Conservation (phyloP, 306 rosid species). For the Lablab purpureus region DNA sequence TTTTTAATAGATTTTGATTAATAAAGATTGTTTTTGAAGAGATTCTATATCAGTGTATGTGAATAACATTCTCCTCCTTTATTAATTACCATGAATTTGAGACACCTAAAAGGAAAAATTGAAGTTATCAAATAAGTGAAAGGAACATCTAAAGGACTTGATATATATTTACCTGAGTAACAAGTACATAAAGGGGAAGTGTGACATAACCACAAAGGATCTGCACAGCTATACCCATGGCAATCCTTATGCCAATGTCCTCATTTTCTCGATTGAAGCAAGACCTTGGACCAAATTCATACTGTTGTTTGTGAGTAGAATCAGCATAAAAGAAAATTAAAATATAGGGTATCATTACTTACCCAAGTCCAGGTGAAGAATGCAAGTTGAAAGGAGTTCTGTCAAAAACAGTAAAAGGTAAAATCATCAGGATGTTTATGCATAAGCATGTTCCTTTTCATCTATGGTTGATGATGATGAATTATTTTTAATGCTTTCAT, state of each 20-base stretch:
- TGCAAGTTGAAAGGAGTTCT: slow-evolving; percentile 82
- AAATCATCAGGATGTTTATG: background rate
- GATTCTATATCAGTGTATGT: too few species aligned
- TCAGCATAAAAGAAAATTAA: slow-evolving; percentile 37
- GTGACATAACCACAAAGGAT: slow-evolving; percentile 74
- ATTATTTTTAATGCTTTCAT: background rate
- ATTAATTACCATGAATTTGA: background rate
- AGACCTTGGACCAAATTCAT: slow-evolving; percentile 70
- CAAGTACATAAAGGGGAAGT: slow-evolving; percentile 75
- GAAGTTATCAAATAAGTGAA: background rate
- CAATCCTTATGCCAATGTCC: slow-evolving; percentile 58
- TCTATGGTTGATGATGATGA: background rate
- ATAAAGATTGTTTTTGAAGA: too few species aligned
- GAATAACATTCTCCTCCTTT: background rate
- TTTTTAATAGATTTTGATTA: too few species aligned
- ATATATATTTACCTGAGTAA: slow-evolving; percentile 61
- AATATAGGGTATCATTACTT: slow-evolving; percentile 40
- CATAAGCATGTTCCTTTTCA: slow-evolving; percentile 7
- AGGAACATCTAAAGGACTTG: background rate
- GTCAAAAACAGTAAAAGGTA: slow-evolving; percentile 14
- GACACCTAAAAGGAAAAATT: background rate
- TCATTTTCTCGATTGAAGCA: slow-evolving; percentile 63
- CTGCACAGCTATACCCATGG: slow-evolving; percentile 70
- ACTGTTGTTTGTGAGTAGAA: slow-evolving; percentile 55
- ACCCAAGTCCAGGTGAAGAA: slow-evolving; percentile 86